phyloP scores from a whole-genome alignment of 1,139 yeast species.

The Candida sanyaensis region DNA sequence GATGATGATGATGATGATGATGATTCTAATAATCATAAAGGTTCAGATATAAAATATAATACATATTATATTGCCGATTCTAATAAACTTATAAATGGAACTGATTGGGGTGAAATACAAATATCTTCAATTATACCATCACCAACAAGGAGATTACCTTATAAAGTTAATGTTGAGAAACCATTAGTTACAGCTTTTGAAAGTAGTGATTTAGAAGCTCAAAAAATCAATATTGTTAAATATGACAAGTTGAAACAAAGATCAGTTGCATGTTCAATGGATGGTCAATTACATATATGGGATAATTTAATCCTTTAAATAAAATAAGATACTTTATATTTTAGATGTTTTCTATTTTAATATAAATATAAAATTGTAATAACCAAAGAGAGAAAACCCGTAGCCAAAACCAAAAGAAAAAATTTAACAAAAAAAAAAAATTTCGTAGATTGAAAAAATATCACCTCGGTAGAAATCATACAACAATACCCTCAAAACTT shows the following conservation, averaged over 20 bases:
- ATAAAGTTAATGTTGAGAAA: background rate
- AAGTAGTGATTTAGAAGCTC: background rate
- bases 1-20: background rate
- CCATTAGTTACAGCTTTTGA: background rate
- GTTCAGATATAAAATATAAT: background rate
- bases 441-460: background rate
- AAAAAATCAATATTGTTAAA: constrained; percentile 13
- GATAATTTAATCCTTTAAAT: constrained; percentile 14
- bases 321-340: background rate
- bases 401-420: background rate
- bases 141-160: background rate
- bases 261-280: constrained; percentile 21
- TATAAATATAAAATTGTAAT: no score
- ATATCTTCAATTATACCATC: constrained; percentile 7
- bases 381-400: no score
- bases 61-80: background rate
- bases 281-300: constrained; percentile 26
- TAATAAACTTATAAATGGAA: constrained; percentile 16
- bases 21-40: background rate
- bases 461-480: no score
- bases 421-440: background rate
- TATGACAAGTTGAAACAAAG: constrained; percentile 17
- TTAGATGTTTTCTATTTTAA: no score
- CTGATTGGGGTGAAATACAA: constrained; percentile 15
- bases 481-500: no score